phyloP scores from a whole-genome alignment of 768 basidiomycete genomes.

The Sistotremastrum niveocremeum region DNA sequence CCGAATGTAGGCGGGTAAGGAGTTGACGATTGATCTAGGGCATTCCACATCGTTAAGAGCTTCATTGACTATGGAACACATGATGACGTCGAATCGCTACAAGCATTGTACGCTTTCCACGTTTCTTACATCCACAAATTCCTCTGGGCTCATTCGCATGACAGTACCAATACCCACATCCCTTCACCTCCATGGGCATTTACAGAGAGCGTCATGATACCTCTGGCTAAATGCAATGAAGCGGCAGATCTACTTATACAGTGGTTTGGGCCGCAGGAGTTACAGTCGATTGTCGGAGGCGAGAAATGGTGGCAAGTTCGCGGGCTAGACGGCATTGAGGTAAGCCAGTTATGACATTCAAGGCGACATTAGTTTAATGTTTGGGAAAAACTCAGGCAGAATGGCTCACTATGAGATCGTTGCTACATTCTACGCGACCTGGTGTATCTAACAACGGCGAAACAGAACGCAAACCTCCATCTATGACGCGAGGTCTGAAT shows the following conservation, averaged over 20 bases:
- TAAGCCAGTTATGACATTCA: slow-evolving; percentile 1
- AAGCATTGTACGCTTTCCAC: slow-evolving; percentile 35
- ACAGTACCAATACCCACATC: slow-evolving; percentile 61
- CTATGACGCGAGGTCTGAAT: slow-evolving; percentile 4
- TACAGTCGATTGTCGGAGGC: slow-evolving; percentile 66
- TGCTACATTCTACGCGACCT: too few species aligned
- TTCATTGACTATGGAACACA: slow-evolving; percentile 53
- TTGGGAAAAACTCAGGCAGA: too few species aligned
- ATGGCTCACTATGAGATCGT: too few species aligned
- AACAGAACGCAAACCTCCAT: slow-evolving; percentile 20
- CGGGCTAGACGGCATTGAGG: slow-evolving; percentile 64
- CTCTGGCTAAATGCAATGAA: slow-evolving; percentile 59
- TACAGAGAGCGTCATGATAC: slow-evolving; percentile 56
- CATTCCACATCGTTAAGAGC: slow-evolving; percentile 59
- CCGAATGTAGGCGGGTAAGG: not conserved
- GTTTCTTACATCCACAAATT: not conserved
- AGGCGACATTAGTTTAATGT: too few species aligned
- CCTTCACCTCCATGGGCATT: slow-evolving; percentile 79
- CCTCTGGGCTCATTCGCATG: not conserved
- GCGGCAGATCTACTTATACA: slow-evolving; percentile 62
- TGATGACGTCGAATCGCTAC: slow-evolving; percentile 62
- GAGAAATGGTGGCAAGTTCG: slow-evolving; percentile 98
- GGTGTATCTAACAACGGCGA: slow-evolving; percentile 16
- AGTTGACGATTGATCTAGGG: slow-evolving; percentile 20
- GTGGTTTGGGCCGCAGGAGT: slow-evolving; percentile 75